Conservation (phyloP, 1,139 yeast genomes). For the Tardiomyces blankii region DNA sequence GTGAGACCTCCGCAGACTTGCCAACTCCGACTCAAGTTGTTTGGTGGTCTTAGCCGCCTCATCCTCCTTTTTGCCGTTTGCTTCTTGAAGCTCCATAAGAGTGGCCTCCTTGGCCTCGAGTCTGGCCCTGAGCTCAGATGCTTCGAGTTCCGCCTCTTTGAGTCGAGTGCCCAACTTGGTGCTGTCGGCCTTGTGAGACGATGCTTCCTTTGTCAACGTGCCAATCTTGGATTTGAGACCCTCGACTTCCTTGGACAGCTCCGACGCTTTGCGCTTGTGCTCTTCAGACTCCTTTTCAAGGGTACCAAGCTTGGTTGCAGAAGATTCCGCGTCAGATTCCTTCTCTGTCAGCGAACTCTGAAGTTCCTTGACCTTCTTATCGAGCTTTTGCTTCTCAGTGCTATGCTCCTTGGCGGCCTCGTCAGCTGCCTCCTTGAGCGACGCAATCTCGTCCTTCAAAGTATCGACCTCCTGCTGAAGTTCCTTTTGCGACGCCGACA, state of each 20-base stretch:
- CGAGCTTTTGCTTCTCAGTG: constrained; percentile 33
- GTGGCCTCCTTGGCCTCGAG: constrained; percentile 1
- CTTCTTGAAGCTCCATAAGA: neutral
- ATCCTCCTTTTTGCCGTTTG: constrained; percentile 2
- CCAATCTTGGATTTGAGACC: constrained; percentile 3
- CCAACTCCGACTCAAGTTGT: constrained; percentile 2
- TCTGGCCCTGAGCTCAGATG: neutral
- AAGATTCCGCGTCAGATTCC: neutral
- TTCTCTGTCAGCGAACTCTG: neutral
- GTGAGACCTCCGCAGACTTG: neutral
- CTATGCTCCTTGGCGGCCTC: constrained; percentile 12
- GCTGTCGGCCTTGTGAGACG: neutral
- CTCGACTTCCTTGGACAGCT: constrained; percentile 6
- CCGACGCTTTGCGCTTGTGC: constrained; percentile 3
- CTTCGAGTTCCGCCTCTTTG: constrained; percentile 1
- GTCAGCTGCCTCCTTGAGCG: constrained; percentile 8
- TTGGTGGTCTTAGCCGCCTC: constrained; percentile 4
- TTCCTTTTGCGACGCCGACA: constrained; percentile 3
- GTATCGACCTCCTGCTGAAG: constrained; percentile 6
- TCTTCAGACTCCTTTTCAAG: constrained; percentile 1
- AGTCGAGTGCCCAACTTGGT: neutral
- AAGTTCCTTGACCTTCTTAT: constrained; percentile 1
- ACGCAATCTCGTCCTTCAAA: constrained; percentile 4
- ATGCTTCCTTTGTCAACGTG: neutral
- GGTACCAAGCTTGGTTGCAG: neutral